Percentiles rank a stretch among this genome's conserved stretches.
These are phyloP conservation scores for Elsinoe perseae DNA, from an alignment of 2,329 filamentous ascomycete genomes.

Conservation along the genomic window DNA sequence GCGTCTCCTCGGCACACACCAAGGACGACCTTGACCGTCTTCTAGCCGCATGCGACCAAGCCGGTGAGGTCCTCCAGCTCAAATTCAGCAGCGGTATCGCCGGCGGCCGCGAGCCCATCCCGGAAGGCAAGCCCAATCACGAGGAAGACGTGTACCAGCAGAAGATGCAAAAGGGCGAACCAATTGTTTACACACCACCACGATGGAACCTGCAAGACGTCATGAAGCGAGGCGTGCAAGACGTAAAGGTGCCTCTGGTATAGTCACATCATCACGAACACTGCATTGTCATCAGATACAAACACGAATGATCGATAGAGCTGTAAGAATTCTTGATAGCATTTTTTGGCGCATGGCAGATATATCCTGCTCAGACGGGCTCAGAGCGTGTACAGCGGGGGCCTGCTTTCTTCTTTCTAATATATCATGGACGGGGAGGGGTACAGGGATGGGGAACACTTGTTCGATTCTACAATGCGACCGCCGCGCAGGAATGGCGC, in stretches of 20 bases:
- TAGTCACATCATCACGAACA: neutral
- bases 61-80: conserved; percentile 84
- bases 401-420: neutral
- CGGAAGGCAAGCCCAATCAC: conserved; percentile 62
- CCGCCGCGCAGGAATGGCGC: neutral
- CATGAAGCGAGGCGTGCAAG: conserved; percentile 63
- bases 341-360: neutral
- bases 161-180: conserved; percentile 42
- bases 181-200: conserved; percentile 52
- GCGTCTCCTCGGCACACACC: conserved; percentile 90
- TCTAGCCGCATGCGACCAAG: conserved; percentile 80
- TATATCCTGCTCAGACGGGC: neutral
- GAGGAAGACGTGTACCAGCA: conserved; percentile 60
- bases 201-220: conserved; percentile 74
- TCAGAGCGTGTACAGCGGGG: conserved; percentile 8
- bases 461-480: conserved; percentile 2
- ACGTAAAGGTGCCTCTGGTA: conserved; percentile 60
- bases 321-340: neutral
- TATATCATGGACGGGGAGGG: neutral
- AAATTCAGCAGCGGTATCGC: conserved; percentile 97
- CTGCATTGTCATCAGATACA: neutral
- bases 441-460: neutral
- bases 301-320: neutral
- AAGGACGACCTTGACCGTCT: conserved; percentile 95
- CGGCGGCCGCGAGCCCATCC: conserved; percentile 71